Evolutionary conservation across 1,284 basidiomycete species (phyloP), one percentile per base, ranked within the genome.

Genomic region (Ustilago vetiveriae): DNA sequence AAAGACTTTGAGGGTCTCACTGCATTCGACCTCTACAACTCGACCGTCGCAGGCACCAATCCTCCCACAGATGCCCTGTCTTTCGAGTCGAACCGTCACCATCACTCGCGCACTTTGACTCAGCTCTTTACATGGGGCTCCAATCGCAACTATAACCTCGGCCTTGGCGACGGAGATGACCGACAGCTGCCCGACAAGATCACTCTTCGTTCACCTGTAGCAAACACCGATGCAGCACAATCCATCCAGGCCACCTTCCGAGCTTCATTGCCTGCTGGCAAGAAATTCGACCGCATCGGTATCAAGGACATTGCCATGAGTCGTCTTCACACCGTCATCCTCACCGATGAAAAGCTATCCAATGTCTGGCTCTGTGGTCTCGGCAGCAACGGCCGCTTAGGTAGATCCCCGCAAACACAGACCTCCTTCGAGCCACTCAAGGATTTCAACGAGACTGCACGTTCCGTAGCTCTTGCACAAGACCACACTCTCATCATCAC

Each of bases 401-500:
- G 93, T 0, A 86, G 87, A 11, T 86, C 86, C 5, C 87, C 91
- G 30, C 90, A 93, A 73, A 92, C 91, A 4, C 92, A 95, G 78
- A 90, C 91, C 68, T 85, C 85, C 3, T 83, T 87, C 19, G 85
- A 90, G 21, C 88, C 88, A 0, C 83, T 93, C 14, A 82, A 86
- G 1, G 88, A 88, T 56, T 85, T 85, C 11, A 81, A 86, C 35
- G 85, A 86, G 47, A 80, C 85, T 2, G 84, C 87, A 3, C 48
- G 41, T 3, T 43, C 43, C 4, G 87, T 97, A 39, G 92, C 94
- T 0, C 85, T 94, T 2, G 95, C 91, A 2, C 94, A 94, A 78
- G 95, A 98, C 76, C 96, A 98, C 81, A 95, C 94, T 0, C 86
- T 98, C 19, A 90, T 89, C 0, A 85, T 98, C 33, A 94, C 92